phyloP scores from a whole-genome alignment of 2,329 filamentous ascomycete species.

The Fusarium nelsonii region DNA sequence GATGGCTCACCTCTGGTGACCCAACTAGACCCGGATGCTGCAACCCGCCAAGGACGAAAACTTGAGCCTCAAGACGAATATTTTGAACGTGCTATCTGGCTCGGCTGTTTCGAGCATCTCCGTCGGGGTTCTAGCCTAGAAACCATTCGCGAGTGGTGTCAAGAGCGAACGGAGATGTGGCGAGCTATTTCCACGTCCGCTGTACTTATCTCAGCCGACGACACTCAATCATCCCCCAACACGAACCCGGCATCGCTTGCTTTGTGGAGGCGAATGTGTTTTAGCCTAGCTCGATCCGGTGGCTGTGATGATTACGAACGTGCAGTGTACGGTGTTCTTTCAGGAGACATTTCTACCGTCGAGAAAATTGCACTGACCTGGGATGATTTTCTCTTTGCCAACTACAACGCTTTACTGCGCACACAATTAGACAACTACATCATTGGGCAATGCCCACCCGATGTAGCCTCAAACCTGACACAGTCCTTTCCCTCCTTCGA shows the following conservation, averaged over 20 bases:
- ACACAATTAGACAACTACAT: conserved; percentile 83
- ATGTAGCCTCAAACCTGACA: conserved; percentile 64
- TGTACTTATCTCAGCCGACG: conserved; percentile 68
- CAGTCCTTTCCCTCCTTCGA: conserved; percentile 74
- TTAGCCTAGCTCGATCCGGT: conserved; percentile 75
- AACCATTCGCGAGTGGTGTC: conserved; percentile 86
- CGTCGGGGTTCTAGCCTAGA: conserved; percentile 81
- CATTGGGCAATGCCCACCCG: conserved; percentile 65
- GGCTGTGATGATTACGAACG: conserved; percentile 82
- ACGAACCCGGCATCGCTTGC: conserved; percentile 60
- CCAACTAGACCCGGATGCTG: conserved; percentile 91
- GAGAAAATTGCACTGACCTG: conserved; percentile 81
- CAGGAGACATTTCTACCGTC: conserved; percentile 83
- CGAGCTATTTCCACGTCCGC: conserved; percentile 85
- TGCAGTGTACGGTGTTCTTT: conserved; percentile 91
- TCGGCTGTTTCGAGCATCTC: conserved; percentile 93
- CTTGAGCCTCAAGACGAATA: conserved; percentile 87
- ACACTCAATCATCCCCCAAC: conserved; percentile 56
- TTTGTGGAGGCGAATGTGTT: conserved; percentile 85
- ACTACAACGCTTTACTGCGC: conserved; percentile 87
- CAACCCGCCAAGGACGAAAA: conserved; percentile 80
- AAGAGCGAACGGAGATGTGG: conserved; percentile 89
- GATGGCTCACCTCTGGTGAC: conserved; percentile 79
- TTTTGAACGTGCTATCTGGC: conserved; percentile 91
- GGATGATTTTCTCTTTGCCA: conserved; percentile 88